A percentile compares a stretch with the other conserved stretches of the same genome.
phyloP scores from a whole-genome alignment of 768 basidiomycete species.

The Suillus tomentosus region DNA sequence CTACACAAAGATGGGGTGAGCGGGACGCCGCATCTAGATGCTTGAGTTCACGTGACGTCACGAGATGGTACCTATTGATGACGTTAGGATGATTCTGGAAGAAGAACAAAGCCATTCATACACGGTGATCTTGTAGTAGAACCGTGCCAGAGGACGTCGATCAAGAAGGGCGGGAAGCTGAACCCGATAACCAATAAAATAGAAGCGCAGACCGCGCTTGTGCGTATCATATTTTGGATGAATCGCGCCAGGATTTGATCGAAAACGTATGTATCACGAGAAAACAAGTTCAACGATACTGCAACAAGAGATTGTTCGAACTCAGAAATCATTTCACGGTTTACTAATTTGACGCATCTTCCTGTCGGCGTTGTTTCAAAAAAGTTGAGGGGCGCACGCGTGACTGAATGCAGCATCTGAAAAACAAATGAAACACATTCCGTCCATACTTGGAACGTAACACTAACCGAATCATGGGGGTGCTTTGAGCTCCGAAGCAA shows the following conservation, averaged over 20 bases:
- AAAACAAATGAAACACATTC: conserved; percentile 10
- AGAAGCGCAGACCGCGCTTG: conserved; percentile 56
- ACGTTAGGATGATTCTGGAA: not conserved
- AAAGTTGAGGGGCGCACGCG: conserved; percentile 83
- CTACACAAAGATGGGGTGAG: conserved; percentile 87
- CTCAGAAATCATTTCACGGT: not conserved
- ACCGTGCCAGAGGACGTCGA: conserved; percentile 79
- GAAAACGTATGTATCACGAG: conserved; percentile 83
- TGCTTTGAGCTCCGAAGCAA: conserved; percentile 70
- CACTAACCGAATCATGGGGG: conserved; percentile 73
- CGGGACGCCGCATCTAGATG: conserved; percentile 87
- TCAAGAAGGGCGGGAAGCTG: conserved; percentile 81
- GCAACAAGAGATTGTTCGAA: not conserved
- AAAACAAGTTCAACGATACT: conserved; percentile 89
- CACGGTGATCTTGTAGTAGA: conserved; percentile 82
- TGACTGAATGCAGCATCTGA: conserved; percentile 78
- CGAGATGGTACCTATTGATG: conserved; percentile 72
- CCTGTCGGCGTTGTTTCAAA: conserved; percentile 90
- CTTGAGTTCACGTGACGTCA: conserved; percentile 85
- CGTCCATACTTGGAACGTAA: not conserved
- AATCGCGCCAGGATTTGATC: conserved; percentile 80
- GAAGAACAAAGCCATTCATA: conserved; percentile 35
- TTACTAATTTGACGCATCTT: conserved; percentile 44
- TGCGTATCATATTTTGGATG: conserved; percentile 71
- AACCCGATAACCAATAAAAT: conserved; percentile 73